Conservation (phyloP, 768 basidiomycete species). For the Russula sp. region DNA sequence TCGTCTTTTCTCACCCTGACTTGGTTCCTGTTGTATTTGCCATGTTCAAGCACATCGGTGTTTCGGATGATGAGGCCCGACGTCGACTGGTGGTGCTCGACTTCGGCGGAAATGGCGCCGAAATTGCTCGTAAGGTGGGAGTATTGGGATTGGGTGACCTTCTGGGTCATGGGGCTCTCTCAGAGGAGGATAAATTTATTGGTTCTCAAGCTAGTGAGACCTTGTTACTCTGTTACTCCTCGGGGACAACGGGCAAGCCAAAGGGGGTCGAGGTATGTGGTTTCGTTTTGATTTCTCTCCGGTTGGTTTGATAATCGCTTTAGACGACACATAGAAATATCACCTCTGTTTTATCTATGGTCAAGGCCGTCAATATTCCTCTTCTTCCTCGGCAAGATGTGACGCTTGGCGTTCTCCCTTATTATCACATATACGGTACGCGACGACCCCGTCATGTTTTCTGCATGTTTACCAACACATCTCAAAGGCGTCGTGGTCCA, state of each 20-base stretch:
- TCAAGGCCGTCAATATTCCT: conserved; percentile 45
- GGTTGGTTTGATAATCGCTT: not conserved
- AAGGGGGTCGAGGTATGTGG: conserved; percentile 56
- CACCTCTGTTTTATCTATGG: conserved; percentile 53
- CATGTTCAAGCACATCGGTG: conserved; percentile 53
- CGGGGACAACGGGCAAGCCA: conserved; percentile 74
- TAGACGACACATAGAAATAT: conserved; percentile 71
- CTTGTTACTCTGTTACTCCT: conserved; percentile 58
- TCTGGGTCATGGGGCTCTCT: conserved; percentile 45
- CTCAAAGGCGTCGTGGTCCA: conserved; percentile 56
- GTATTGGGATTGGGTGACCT: conserved; percentile 48
- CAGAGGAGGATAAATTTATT: conserved; percentile 54
- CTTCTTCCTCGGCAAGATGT: conserved; percentile 45
- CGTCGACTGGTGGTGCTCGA: conserved; percentile 56
- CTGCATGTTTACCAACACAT: conserved; percentile 39
- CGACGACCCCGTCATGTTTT: conserved; percentile 40
- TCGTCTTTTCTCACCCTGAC: conserved; percentile 64
- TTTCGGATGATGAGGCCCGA: conserved; percentile 47
- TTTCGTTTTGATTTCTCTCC: not conserved
- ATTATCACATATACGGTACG: conserved; percentile 50
- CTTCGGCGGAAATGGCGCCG: conserved; percentile 20
- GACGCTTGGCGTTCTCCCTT: conserved; percentile 64
- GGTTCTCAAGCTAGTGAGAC: conserved; percentile 55
- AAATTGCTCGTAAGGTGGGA: conserved; percentile 34
- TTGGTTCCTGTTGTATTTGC: conserved; percentile 53